Conservation (phyloP, 1,139 yeast species). For the Geotrichum citri-aurantii region DNA sequence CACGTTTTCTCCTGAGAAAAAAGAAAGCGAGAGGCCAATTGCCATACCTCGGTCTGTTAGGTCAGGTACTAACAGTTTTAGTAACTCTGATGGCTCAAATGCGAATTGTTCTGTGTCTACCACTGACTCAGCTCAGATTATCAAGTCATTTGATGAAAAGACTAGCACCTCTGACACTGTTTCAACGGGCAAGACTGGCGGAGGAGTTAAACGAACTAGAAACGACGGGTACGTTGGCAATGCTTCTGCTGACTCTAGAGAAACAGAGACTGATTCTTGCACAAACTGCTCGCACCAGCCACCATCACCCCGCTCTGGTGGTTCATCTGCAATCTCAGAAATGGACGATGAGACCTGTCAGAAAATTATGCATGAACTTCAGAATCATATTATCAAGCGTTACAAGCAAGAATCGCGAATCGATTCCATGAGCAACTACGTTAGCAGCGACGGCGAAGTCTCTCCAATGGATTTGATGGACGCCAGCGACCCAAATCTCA, state of each 20-base stretch:
- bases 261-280: neutral
- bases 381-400: neutral
- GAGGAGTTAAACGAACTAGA: neutral
- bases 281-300: neutral
- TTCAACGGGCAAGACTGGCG: neutral
- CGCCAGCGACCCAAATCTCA: neutral
- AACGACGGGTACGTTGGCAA: neutral
- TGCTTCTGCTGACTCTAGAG: neutral
- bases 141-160: neutral
- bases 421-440: neutral
- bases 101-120: neutral
- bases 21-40: neutral
- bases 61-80: neutral
- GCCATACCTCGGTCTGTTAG: neutral
- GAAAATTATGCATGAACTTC: neutral
- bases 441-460: neutral
- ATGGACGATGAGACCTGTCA: neutral
- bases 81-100: neutral
- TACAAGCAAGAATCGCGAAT: neutral
- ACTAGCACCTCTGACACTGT: neutral
- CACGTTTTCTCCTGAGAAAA: neutral
- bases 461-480: neutral
- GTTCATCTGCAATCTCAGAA: neutral
- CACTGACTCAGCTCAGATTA: neutral
- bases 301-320: neutral